phyloP scores from a whole-genome alignment of 139 green algal species.

The Tetradesmus lagerheimii region DNA sequence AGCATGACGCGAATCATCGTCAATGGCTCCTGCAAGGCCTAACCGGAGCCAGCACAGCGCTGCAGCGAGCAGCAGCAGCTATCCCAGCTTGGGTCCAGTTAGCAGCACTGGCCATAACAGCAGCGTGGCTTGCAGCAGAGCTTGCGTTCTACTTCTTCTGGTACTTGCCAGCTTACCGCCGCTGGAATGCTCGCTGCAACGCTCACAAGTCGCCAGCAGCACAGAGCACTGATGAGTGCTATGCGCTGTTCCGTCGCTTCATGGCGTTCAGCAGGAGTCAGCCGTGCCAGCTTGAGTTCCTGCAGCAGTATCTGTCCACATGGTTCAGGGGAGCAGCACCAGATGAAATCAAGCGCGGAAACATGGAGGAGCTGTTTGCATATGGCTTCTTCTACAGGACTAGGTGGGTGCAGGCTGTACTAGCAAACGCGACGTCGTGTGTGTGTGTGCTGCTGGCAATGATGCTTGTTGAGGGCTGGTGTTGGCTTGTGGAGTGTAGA shows the following conservation, averaged over 20 bases:
- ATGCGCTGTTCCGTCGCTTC: constrained; percentile 22
- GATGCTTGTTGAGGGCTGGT: neutral
- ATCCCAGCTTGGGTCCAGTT: neutral
- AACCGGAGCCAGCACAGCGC: neutral
- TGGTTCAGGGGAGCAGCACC: constrained; percentile 34
- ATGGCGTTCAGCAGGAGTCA: neutral
- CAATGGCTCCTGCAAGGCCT: neutral
- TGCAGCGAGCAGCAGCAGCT: neutral
- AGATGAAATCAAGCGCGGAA: neutral
- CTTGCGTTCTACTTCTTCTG: constrained; percentile 13
- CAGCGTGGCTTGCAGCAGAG: neutral
- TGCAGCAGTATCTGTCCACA: constrained; percentile 17
- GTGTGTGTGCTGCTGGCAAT: no score
- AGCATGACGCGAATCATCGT: neutral
- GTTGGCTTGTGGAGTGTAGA: neutral
- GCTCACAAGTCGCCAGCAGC: neutral
- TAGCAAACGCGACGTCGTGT: neutral
- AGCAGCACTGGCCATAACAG: neutral
- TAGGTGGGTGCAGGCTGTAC: no score
- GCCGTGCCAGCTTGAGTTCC: neutral
- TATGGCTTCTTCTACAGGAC: constrained; percentile 49
- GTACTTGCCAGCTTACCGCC: neutral
- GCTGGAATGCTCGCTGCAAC: neutral
- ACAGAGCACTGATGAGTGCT: neutral
- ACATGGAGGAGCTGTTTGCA: constrained; percentile 39